These are phyloP conservation scores for Nemania sp. DNA, from an alignment of 2,329 filamentous ascomycete genomes.

Conservation along the genomic window DNA sequence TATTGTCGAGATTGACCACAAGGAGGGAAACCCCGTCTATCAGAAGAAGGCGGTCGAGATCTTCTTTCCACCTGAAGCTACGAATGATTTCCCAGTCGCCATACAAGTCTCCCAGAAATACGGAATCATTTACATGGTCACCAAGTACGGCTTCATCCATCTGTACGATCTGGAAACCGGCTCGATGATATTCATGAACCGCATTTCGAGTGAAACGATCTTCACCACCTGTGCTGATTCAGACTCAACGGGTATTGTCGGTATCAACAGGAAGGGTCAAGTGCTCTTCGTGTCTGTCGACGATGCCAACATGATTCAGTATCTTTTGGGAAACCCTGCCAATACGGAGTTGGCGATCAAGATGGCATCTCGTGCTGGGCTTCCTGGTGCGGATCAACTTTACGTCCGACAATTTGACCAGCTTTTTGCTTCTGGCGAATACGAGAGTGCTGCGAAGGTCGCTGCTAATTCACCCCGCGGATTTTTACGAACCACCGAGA, in stretches of 20 bases:
- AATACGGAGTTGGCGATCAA: slow-evolving; percentile 94
- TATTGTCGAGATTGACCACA: slow-evolving; percentile 95
- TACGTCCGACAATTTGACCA: slow-evolving; percentile 93
- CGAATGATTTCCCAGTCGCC: slow-evolving; percentile 95
- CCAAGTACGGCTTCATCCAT: slow-evolving; percentile 99
- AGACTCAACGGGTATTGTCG: slow-evolving; percentile 84
- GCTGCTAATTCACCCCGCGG: slow-evolving; percentile 95
- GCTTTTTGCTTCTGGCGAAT: slow-evolving; percentile 78
- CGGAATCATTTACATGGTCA: slow-evolving; percentile 94
- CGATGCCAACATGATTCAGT: slow-evolving; percentile 87
- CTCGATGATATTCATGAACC: slow-evolving; percentile 98
- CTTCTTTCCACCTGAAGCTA: slow-evolving; percentile 94
- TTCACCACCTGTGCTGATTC: slow-evolving; percentile 89
- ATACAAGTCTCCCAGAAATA: slow-evolving; percentile 98
- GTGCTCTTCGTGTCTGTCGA: slow-evolving; percentile 93
- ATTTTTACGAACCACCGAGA: slow-evolving; percentile 91
- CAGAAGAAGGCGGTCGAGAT: slow-evolving; percentile 96
- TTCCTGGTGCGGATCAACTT: slow-evolving; percentile 91
- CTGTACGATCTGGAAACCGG: slow-evolving; percentile 97
- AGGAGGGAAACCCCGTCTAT: slow-evolving; percentile 85
- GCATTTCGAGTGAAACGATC: slow-evolving; percentile 98
- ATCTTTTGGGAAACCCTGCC: slow-evolving; percentile 93
- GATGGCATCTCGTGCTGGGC: slow-evolving; percentile 88
- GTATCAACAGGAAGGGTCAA: slow-evolving; percentile 97
- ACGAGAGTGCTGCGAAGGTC: slow-evolving; percentile 87